Percentiles rank a stretch among this genome's conserved stretches.
Evolutionary conservation across 2,329 filamentous ascomycete species (phyloP).

Genomic region (Hypoxylon sp.): DNA sequence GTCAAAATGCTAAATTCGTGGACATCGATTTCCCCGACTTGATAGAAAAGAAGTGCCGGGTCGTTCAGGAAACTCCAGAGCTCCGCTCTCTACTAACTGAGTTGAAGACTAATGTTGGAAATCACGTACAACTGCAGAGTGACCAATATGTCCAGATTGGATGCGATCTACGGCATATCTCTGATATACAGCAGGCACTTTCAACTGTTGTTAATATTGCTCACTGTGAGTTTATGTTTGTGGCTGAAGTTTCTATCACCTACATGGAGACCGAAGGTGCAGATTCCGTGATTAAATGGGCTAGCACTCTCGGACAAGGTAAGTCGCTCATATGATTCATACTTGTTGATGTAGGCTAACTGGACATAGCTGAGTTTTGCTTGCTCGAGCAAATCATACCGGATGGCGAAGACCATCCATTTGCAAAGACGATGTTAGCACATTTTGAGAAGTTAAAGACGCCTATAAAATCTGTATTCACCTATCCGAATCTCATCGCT

Average conservation of each 20-base stretch:
- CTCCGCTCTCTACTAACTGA: constrained; percentile 68
- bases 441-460: constrained; percentile 88
- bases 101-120: constrained; percentile 59
- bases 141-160: constrained; percentile 83
- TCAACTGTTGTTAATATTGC: constrained; percentile 70
- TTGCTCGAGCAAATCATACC: constrained; percentile 90
- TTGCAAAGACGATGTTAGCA: constrained; percentile 86
- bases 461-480: constrained; percentile 79
- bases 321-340: constrained; percentile 48
- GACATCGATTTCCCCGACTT: constrained; percentile 90
- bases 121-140: constrained; percentile 72
- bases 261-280: constrained; percentile 85
- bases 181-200: constrained; percentile 72
- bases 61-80: constrained; percentile 75
- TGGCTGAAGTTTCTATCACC: constrained; percentile 91
- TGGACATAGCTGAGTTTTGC: constrained; percentile 78
- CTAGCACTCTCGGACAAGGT: constrained; percentile 79
- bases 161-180: constrained; percentile 82
- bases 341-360: constrained; percentile 32
- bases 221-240: constrained; percentile 78
- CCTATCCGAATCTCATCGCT: constrained; percentile 75
- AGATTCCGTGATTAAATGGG: constrained; percentile 83
- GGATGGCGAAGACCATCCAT: constrained; percentile 82
- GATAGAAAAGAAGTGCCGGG: constrained; percentile 79
- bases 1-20: constrained; percentile 76